Evolutionary conservation across 2,329 filamentous ascomycete genomes (phyloP).

Genomic region (Diaporthe citriasiana): DNA sequence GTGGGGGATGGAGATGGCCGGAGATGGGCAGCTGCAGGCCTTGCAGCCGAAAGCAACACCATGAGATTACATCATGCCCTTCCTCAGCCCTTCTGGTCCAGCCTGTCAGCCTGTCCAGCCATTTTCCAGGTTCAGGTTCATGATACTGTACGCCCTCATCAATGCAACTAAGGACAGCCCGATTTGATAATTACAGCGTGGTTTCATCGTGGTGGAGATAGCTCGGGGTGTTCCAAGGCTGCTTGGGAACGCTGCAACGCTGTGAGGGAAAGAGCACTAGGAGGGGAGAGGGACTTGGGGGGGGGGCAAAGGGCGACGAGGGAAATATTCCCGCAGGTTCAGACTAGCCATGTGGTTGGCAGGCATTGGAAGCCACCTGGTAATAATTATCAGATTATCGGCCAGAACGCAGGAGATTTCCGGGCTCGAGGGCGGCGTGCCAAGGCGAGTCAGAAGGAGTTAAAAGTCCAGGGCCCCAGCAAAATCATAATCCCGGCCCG

Average conservation of each 20-base stretch:
- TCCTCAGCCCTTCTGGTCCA: slow-evolving; percentile 2
- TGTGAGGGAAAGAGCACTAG: background rate
- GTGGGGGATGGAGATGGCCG: slow-evolving; percentile 28
- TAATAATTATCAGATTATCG: slow-evolving; percentile 27
- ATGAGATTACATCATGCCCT: slow-evolving; percentile 7
- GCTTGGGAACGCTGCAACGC: background rate
- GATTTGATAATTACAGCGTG: slow-evolving; percentile 34
- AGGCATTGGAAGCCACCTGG: slow-evolving; percentile 32
- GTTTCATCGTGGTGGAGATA: slow-evolving; percentile 36
- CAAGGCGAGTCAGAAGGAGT: slow-evolving; percentile 29
- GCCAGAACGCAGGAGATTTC: slow-evolving; percentile 31
- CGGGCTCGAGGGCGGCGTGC: slow-evolving; percentile 25
- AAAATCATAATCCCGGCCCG: slow-evolving; percentile 21
- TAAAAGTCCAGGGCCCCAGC: slow-evolving; percentile 32
- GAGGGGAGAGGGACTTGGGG: background rate
- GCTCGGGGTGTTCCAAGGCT: slow-evolving; percentile 29
- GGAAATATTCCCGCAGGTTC: slow-evolving; percentile 28
- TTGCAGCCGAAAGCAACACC: background rate
- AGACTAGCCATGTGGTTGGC: slow-evolving; percentile 33
- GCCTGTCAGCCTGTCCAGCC: background rate
- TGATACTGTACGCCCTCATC: background rate
- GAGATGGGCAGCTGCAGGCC: slow-evolving; percentile 22
- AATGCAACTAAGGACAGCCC: slow-evolving; percentile 32
- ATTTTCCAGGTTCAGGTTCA: background rate
- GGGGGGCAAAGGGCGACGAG: background rate